Evolutionary conservation across 495 filamentous ascomycete species (phyloP).

Genomic region (Usnea hakonensis): DNA sequence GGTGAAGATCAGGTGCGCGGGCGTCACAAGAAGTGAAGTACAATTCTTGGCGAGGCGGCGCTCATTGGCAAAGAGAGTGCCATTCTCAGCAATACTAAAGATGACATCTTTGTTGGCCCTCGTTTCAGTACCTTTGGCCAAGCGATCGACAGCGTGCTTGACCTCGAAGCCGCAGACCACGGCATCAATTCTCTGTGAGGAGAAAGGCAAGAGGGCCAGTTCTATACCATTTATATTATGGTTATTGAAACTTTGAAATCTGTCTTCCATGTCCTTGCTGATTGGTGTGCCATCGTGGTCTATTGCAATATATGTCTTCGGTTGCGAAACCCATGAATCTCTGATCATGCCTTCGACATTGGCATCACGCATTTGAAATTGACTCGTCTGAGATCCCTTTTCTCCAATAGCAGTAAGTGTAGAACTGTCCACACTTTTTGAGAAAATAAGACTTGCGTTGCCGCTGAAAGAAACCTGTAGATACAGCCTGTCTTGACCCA

Average conservation of each 20-base stretch:
- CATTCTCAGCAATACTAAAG: slow-evolving; percentile 62
- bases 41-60: slow-evolving; percentile 69
- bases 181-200: neutral
- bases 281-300: neutral
- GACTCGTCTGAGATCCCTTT: neutral
- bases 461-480: slow-evolving; percentile 13
- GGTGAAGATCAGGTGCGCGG: slow-evolving; percentile 81
- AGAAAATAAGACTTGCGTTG: neutral
- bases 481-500: slow-evolving; percentile 7
- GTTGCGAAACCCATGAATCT: neutral
- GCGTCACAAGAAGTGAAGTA: slow-evolving; percentile 79
- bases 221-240: neutral
- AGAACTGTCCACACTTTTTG: neutral
- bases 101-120: slow-evolving; percentile 28
- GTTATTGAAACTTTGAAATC: neutral
- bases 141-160: neutral
- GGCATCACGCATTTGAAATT: neutral
- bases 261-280: neutral
- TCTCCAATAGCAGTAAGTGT: neutral
- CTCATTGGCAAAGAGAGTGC: slow-evolving; percentile 71
- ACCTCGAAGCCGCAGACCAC: neutral
- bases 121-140: neutral
- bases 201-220: neutral
- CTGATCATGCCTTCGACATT: neutral
- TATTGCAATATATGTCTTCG: neutral